These are phyloP conservation scores for Anethum foeniculum DNA, from an alignment of 140 eudicot species.

Conservation along the genomic window DNA sequence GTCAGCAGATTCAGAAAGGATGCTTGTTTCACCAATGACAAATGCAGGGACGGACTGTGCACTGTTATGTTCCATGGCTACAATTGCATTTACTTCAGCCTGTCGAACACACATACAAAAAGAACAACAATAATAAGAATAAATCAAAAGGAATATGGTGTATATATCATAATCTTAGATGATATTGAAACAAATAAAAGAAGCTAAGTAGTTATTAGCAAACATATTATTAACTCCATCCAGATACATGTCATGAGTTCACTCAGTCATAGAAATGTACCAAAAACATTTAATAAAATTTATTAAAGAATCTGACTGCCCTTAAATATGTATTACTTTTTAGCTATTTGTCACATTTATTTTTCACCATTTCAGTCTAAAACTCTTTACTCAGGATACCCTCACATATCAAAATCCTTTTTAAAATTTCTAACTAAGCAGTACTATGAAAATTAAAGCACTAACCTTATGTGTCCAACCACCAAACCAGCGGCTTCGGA, in stretches of 20 bases:
- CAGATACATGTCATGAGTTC: not conserved
- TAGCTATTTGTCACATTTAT: not conserved
- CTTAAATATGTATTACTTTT: not conserved
- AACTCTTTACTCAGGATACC: not conserved
- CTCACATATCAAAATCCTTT: not conserved
- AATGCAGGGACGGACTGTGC: constrained; percentile 22
- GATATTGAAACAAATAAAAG: not conserved
- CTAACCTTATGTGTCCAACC: constrained; percentile 73
- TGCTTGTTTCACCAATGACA: constrained; percentile 57
- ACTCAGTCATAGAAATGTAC: not conserved
- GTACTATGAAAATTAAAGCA: not conserved
- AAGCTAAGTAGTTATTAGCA: not conserved
- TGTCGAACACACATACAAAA: constrained; percentile 16
- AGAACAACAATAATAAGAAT: not conserved
- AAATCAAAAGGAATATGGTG: not conserved
- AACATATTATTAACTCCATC: not conserved
- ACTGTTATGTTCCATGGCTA: constrained; percentile 14
- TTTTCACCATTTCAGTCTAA: not conserved
- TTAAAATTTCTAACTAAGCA: not conserved
- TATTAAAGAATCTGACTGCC: not conserved
- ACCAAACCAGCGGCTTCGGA: constrained; percentile 88
- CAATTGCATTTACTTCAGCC: constrained; percentile 37
- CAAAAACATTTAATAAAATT: not conserved
- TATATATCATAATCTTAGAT: not conserved
- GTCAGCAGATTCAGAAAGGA: constrained; percentile 74